phyloP scores from a whole-genome alignment of 352 stramenopile genomes.

The Detonula confervacea region DNA sequence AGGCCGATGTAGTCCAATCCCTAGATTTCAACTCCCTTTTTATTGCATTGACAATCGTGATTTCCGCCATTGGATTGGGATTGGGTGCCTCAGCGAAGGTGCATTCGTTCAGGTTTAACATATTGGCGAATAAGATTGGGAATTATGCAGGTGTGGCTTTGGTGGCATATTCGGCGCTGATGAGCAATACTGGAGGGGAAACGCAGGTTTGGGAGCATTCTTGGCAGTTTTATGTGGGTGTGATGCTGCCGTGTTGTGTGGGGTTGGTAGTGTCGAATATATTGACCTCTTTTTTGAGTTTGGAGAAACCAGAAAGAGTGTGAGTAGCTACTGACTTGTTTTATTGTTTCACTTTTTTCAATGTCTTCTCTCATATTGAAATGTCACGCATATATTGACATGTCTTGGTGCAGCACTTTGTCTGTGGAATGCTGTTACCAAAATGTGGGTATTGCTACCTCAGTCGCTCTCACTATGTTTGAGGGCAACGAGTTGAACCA shows the following conservation, averaged over 20 bases:
- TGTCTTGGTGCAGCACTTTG: slow-evolving; percentile 56
- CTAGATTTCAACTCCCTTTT: slow-evolving; percentile 74
- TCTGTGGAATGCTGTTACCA: slow-evolving; percentile 85
- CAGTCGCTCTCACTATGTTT: slow-evolving; percentile 80
- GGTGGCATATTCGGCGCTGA: slow-evolving; percentile 63
- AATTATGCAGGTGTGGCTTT: slow-evolving; percentile 67
- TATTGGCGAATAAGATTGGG: slow-evolving; percentile 61
- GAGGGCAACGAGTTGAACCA: slow-evolving; percentile 56
- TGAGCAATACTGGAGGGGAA: slow-evolving; percentile 53
- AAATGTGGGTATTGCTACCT: slow-evolving; percentile 84
- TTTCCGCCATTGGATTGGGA: slow-evolving; percentile 67
- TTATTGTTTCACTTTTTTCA: not conserved
- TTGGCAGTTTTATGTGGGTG: slow-evolving; percentile 76
- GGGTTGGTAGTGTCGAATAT: slow-evolving; percentile 62
- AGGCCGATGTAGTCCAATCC: slow-evolving; percentile 61
- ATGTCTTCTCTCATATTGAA: slow-evolving; percentile 18
- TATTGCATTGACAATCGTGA: slow-evolving; percentile 64
- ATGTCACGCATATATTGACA: not conserved
- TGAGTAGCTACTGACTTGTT: slow-evolving; percentile 35
- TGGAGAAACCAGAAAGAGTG: slow-evolving; percentile 65
- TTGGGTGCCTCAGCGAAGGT: slow-evolving; percentile 54
- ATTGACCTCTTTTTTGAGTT: slow-evolving; percentile 22
- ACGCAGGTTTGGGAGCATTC: slow-evolving; percentile 62
- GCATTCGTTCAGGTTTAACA: slow-evolving; percentile 63
- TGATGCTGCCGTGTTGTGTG: slow-evolving; percentile 61